Conservation (phyloP, 192 early-diverging fungal genomes). For the Gonapodya prolifera region DNA sequence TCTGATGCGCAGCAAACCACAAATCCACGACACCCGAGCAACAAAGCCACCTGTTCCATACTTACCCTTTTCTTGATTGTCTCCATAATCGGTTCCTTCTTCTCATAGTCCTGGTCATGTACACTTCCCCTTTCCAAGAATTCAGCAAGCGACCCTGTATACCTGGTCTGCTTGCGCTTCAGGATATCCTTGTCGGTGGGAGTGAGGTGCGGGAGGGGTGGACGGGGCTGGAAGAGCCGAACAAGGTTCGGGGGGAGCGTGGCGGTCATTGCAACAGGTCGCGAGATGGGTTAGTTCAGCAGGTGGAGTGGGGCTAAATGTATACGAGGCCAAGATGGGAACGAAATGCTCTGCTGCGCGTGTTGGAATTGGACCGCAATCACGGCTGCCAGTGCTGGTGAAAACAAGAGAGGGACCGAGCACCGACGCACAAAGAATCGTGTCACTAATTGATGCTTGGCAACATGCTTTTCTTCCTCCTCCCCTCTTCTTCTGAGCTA, state of each 20-base stretch:
- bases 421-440: too few species aligned
- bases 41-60: neutral
- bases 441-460: too few species aligned
- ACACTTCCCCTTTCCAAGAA: slow-evolving; percentile 32
- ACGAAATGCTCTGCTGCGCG: too few species aligned
- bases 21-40: neutral
- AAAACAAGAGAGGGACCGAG: too few species aligned
- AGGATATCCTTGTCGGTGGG: slow-evolving; percentile 55
- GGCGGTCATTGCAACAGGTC: slow-evolving; percentile 4
- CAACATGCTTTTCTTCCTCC: too few species aligned
- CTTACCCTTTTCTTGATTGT: slow-evolving; percentile 52
- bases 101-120: slow-evolving; percentile 63
- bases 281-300: too few species aligned
- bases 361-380: too few species aligned
- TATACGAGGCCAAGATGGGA: too few species aligned
- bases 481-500: too few species aligned
- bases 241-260: slow-evolving; percentile 55
- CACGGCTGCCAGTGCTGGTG: too few species aligned
- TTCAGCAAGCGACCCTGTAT: slow-evolving; percentile 46
- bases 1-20: too few species aligned
- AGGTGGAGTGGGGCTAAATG: too few species aligned
- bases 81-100: slow-evolving; percentile 54
- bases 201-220: slow-evolving; percentile 47
- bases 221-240: slow-evolving; percentile 68
- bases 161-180: slow-evolving; percentile 32